Base-by-base conservation (phyloP, 192 early-diverging fungal genomes). In the Geosiphon pyriformis region DNA sequence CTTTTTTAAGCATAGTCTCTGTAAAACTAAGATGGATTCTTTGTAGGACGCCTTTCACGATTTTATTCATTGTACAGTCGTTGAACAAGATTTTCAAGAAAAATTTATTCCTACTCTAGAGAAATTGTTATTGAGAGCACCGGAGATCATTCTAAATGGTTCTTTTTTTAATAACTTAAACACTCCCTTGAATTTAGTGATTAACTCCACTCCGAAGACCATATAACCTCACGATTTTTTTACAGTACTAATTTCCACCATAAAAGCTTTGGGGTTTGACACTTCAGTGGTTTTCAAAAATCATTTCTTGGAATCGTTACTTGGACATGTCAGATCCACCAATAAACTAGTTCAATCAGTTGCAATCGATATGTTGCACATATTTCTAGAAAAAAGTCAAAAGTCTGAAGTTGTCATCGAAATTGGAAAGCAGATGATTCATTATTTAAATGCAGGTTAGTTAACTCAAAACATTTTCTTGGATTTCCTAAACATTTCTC, bases 71-170 rank as follows among this genome's bases (percentile, higher is more conserved):
- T 48, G 47, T 15, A 82, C 72, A 47, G 74, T 93, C 11, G 76
- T 79, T 2, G 73, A 79, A 27, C 74, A 70, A 3, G 68, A 77
- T 35, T 88, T 91, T 49, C 76, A 79, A 25, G 35, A 53, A 4
- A 78, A 86, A 53, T 83, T 93, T 54, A 61, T 83, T 17, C 76
- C 87, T 23, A 76, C 81, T 35, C 77, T 90, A n/a, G 83, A 90
- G 42, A 84, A 87, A 48, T 81, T 92, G 72, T 79, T 92, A 60
- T 75, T 96, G 52, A 85, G 94, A 48, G 90, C 94, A 11, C 94
- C 94, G 17, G 94, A 94, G 63, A 80, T 87, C 53, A 85, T 88
- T 32, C 78, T 93, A 48, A 76, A 74, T 71, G 70, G 85, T 85
- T 75, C 47, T 55, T 51, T 37, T 52, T n/a, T 53, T 33, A 31